phyloP scores from a whole-genome alignment of 768 basidiomycete species.

The Russula griseocarnosa region DNA sequence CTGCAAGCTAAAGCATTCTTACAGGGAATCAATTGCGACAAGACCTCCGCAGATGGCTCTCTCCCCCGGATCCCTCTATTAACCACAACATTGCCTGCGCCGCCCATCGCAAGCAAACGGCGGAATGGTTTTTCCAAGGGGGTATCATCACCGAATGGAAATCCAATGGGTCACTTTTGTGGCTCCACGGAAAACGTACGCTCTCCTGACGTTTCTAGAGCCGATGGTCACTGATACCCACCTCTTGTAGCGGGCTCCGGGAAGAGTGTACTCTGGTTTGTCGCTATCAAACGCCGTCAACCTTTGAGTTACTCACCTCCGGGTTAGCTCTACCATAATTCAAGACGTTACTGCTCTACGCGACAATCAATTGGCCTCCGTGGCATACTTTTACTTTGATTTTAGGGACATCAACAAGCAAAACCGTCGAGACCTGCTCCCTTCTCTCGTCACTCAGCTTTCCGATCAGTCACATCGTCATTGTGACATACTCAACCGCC shows the following conservation, averaged over 20 bases:
- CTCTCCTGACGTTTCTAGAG: too few relatives aligned
- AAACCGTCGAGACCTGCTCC: neutral
- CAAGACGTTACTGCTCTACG: neutral
- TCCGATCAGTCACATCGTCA: neutral
- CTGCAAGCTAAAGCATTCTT: neutral
- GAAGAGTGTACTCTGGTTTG: slow-evolving; percentile 2
- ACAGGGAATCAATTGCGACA: neutral
- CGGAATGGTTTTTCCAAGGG: neutral
- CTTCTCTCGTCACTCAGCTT: neutral
- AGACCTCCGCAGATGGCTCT: neutral
- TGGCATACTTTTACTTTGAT: neutral
- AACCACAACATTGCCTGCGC: neutral
- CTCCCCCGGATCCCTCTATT: neutral
- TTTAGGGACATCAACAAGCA: neutral
- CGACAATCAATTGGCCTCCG: neutral
- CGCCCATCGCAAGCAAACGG: neutral
- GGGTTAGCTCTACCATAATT: neutral
- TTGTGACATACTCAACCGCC: neutral
- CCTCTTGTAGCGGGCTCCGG: neutral
- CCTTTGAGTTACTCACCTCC: neutral
- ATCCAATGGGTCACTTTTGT: neutral
- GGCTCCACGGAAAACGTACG: slow-evolving; percentile 5
- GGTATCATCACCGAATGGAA: neutral
- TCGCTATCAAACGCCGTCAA: neutral
- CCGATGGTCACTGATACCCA: neutral